These are phyloP conservation scores for Kondoa subrosea DNA, from an alignment of 768 basidiomycete genomes.

Conservation along the genomic window DNA sequence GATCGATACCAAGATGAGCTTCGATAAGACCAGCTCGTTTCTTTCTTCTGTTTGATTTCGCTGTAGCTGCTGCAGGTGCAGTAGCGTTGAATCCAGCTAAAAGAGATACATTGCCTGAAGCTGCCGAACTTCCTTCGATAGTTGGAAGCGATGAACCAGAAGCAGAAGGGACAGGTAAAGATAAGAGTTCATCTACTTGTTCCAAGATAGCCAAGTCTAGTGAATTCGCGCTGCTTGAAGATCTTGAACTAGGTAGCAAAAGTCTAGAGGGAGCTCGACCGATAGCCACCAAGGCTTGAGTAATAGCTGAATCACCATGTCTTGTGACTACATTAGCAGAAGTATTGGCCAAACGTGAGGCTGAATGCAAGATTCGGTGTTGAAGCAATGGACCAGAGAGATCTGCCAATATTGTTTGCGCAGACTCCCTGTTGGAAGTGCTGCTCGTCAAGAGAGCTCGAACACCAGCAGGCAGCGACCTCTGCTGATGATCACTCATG, in stretches of 20 bases:
- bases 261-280: constrained; percentile 5
- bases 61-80: constrained; percentile 69
- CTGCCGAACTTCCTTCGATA: constrained; percentile 7
- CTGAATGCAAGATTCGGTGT: constrained; percentile 1
- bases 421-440: background rate
- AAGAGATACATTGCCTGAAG: constrained; percentile 44
- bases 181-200: constrained; percentile 23
- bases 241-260: background rate
- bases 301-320: background rate
- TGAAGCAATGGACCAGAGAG: background rate
- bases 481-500: background rate
- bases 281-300: background rate
- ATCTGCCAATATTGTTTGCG: background rate
- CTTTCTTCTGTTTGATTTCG: constrained; percentile 38
- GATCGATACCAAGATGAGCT: background rate
- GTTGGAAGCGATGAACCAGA: background rate
- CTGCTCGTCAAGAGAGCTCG: background rate
- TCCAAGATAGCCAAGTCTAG: constrained; percentile 20
- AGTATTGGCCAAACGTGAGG: background rate
- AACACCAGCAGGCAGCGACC: constrained; percentile 1
- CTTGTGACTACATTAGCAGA: background rate
- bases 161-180: constrained; percentile 20
- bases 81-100: constrained; percentile 87
- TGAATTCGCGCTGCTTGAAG: background rate
- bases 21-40: background rate